These are phyloP conservation scores for Spencermartinsiella ligniputridi DNA, from an alignment of 1,139 yeast species.

Conservation along the genomic window DNA sequence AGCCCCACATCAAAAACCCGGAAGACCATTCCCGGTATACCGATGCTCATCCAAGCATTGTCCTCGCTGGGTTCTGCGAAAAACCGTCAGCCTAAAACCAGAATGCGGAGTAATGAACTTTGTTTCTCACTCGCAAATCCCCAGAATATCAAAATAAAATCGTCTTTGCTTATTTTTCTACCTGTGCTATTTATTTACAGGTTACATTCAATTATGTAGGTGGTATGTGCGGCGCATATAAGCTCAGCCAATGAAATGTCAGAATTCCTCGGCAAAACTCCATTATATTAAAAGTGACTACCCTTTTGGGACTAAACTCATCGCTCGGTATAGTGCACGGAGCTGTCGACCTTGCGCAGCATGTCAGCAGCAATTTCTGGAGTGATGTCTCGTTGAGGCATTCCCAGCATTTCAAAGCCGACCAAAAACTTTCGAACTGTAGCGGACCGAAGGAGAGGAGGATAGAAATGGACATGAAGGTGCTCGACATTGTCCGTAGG, in stretches of 20 bases:
- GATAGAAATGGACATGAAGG: constrained; percentile 77
- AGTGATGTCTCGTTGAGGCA: constrained; percentile 73
- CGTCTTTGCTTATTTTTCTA: too few species aligned
- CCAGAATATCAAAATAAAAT: too few species aligned
- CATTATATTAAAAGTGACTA: neutral
- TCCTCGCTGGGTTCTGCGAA: too few species aligned
- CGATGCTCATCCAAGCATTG: too few species aligned
- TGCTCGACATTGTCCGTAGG: constrained; percentile 42
- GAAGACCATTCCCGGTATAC: too few species aligned
- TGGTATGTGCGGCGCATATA: neutral
- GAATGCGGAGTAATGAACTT: too few species aligned
- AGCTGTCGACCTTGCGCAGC: constrained; percentile 21
- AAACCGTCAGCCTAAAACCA: too few species aligned
- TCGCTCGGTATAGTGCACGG: constrained; percentile 17
- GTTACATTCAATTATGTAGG: too few species aligned
- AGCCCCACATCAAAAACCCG: too few species aligned
- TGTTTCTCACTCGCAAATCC: too few species aligned
- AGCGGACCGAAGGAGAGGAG: constrained; percentile 70
- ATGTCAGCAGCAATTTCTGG: constrained; percentile 64
- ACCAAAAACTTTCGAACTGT: constrained; percentile 73
- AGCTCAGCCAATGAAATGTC: neutral
- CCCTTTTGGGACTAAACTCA: constrained; percentile 1
- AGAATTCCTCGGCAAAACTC: neutral
- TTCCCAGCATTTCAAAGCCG: constrained; percentile 75
- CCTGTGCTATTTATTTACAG: too few species aligned